Base-by-base conservation (phyloP, 164 flowering plant genomes). In the Dillenia turbinata region DNA sequence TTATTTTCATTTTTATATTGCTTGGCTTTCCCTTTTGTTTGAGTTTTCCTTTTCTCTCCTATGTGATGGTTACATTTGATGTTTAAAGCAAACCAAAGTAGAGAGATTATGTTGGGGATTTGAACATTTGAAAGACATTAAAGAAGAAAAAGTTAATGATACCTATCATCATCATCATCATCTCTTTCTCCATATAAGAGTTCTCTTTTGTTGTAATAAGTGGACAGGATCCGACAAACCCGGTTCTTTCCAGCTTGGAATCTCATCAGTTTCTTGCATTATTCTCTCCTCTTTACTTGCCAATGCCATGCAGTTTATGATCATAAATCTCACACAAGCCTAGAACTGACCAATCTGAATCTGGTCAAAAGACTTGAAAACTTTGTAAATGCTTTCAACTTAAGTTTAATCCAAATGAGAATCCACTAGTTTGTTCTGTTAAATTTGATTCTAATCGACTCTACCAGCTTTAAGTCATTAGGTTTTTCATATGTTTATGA, bases 161-260 rank as follows among this genome's bases (percentile, higher is more conserved):
- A 66, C 11, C 9, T 17, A 9, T 8, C 47, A 7, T 5, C 15
- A n/a, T 7, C 4, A 22, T 54, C 10, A 13, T 24, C 8, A 14
- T 59, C 49, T 62, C 52, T 49, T 61, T 56, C 47, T 19, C 40
- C 26, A 14, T 5, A 33, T 33, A 33, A 33, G 40, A 33, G 40
- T 33, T 33, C 50, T 8, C 49, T 46, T 54, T 54, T 56, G 45
- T 53, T 9, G 12, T 49, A 22, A 11, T 10, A 49, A 71, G 8
- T 44, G 66, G 76, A 73, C 78, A 72, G 68, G 78, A 74, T 78
- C 78, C 78, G 69, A 15, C 43, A 75, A 69, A 75, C 63, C 72
- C 78, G 81, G 78, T 56, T 55, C 64, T 74, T 70, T 69, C 67
- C 72, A 71, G 74, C 67, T 66, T 16, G 69, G 70, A 65, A 52